phyloP scores from a whole-genome alignment of 306 rosid genomes.

The Malus orientalis region DNA sequence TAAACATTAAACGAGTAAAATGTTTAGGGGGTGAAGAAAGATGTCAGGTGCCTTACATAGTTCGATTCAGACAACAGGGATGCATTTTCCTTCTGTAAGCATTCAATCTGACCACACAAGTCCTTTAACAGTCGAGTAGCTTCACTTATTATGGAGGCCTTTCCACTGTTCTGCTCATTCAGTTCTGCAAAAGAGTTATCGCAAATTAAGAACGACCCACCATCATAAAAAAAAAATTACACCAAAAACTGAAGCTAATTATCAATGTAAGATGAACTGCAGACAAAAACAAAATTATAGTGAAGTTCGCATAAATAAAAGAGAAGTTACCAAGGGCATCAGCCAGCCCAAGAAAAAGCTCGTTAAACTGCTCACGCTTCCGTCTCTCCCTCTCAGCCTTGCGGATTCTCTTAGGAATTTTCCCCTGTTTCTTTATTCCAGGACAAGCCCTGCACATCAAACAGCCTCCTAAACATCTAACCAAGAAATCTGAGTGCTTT shows the following conservation, averaged over 20 bases:
- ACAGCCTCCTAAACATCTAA: conserved; percentile 17
- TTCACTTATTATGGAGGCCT: conserved; percentile 60
- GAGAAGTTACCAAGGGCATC: conserved; percentile 55
- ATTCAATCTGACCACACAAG: conserved; percentile 54
- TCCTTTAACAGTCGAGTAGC: conserved; percentile 59
- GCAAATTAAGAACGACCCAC: not conserved
- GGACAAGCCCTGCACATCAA: conserved; percentile 45
- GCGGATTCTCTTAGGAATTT: conserved; percentile 68
- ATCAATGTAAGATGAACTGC: not conserved
- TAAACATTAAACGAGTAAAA: not conserved
- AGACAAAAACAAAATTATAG: not conserved
- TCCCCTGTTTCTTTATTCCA: conserved; percentile 41
- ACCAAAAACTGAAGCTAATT: not conserved
- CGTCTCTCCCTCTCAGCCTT: conserved; percentile 91
- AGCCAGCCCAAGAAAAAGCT: conserved; percentile 78
- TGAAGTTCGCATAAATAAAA: not conserved
- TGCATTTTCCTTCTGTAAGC: conserved; percentile 53
- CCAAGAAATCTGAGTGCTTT: conserved; percentile 6
- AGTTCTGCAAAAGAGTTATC: conserved; percentile 33
- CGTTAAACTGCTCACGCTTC: conserved; percentile 88
- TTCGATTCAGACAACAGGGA: conserved; percentile 60
- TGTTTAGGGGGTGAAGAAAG: not conserved
- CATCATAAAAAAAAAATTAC: not conserved
- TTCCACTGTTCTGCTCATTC: conserved; percentile 57
- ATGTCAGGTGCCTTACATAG: conserved; percentile 45